Conservation (phyloP, 1,284 basidiomycete species). For the Moniliella sp. region DNA sequence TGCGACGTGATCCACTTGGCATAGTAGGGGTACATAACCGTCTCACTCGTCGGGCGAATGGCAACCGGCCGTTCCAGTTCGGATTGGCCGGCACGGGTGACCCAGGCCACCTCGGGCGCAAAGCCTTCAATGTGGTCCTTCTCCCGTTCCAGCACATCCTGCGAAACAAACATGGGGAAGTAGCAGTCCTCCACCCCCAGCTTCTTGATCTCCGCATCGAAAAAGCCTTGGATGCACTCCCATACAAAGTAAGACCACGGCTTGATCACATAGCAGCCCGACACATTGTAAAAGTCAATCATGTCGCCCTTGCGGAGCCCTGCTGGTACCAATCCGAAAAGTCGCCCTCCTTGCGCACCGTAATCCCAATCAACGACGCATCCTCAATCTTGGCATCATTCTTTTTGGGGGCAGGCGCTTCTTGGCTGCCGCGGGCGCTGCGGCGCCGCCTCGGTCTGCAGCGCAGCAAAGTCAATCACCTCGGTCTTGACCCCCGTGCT, state of each 20-base stretch:
- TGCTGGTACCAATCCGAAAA: slow-evolving; percentile 37
- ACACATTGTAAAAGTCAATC: slow-evolving; percentile 96
- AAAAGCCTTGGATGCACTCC: slow-evolving; percentile 58
- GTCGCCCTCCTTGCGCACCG: slow-evolving; percentile 28
- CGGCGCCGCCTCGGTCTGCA: neutral
- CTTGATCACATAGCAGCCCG: slow-evolving; percentile 92
- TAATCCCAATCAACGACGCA: slow-evolving; percentile 31
- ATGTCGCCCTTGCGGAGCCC: slow-evolving; percentile 95
- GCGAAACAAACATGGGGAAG: slow-evolving; percentile 96
- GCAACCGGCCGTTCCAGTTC: slow-evolving; percentile 93
- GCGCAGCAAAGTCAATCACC: slow-evolving; percentile 8
- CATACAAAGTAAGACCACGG: slow-evolving; percentile 93
- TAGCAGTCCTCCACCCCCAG: slow-evolving; percentile 90
- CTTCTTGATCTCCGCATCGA: slow-evolving; percentile 52
- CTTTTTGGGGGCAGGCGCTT: slow-evolving; percentile 3
- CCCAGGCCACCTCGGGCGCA: slow-evolving; percentile 97
- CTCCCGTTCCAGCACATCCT: slow-evolving; percentile 76
- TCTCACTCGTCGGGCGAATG: slow-evolving; percentile 91
- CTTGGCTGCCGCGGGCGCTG: slow-evolving; percentile 1
- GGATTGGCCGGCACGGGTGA: slow-evolving; percentile 73
- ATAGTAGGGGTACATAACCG: slow-evolving; percentile 94
- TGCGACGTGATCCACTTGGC: slow-evolving; percentile 96
- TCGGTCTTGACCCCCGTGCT: slow-evolving; percentile 22
- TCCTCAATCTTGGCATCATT: slow-evolving; percentile 22
- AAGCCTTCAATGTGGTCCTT: slow-evolving; percentile 99